Percentiles rank a stretch among this genome's conserved stretches.
Evolutionary conservation across 2,329 filamentous ascomycete species (phyloP).

Genomic region (Claviceps monticola): DNA sequence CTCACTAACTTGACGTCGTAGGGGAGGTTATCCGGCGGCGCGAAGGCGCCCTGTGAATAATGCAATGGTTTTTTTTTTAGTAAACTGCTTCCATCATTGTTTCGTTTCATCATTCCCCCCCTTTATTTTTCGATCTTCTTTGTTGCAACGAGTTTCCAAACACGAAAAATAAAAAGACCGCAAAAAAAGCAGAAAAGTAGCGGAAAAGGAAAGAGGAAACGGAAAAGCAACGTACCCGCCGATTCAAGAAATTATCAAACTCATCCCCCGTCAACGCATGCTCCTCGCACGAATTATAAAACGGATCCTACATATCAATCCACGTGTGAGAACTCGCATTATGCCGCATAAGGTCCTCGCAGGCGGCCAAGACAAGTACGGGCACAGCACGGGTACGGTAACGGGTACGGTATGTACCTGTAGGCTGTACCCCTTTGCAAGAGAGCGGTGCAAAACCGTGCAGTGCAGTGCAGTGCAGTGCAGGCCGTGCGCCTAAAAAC

Average conservation of each 20-base stretch:
- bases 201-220: not conserved
- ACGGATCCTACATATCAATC: slow-evolving; percentile 27
- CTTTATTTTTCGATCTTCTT: too few relatives aligned
- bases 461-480: too few relatives aligned
- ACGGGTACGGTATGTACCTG: too few relatives aligned
- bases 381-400: too few relatives aligned
- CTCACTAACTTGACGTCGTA: slow-evolving; percentile 31
- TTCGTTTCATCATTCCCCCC: too few relatives aligned
- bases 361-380: not conserved
- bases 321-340: too few relatives aligned
- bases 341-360: too few relatives aligned
- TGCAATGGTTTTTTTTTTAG: too few relatives aligned
- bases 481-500: too few relatives aligned
- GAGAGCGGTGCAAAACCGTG: too few relatives aligned
- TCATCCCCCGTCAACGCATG: slow-evolving; percentile 38
- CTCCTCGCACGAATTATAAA: slow-evolving; percentile 35
- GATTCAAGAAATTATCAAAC: slow-evolving; percentile 42
- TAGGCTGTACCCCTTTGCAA: too few relatives aligned
- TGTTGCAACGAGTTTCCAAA: not conserved
- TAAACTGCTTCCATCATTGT: too few relatives aligned
- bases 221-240: slow-evolving; percentile 25
- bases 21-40: slow-evolving; percentile 27
- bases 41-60: slow-evolving; percentile 37
- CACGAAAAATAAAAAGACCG: not conserved
- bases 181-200: not conserved